Conservation (phyloP, 2,329 filamentous ascomycete species). For the Rhexocercosporidium sp. region DNA sequence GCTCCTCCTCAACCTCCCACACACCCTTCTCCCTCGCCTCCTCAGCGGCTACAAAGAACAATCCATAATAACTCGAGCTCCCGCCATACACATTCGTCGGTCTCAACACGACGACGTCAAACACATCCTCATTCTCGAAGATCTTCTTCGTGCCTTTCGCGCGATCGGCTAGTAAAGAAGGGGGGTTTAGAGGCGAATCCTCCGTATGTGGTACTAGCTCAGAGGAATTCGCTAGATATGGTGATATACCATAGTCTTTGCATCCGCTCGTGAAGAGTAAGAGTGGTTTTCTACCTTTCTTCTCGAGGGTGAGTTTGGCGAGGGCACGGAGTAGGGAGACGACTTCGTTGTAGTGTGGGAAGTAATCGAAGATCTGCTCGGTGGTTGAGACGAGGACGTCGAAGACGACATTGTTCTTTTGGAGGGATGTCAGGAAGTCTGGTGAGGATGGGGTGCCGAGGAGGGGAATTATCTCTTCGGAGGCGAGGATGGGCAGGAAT, state of each 20-base stretch:
- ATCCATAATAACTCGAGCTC: conserved; percentile 46
- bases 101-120: conserved; percentile 51
- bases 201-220: conserved; percentile 50
- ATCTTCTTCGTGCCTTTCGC: conserved; percentile 43
- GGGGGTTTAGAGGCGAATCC: conserved; percentile 45
- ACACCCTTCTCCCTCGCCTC: conserved; percentile 30
- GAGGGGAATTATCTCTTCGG: conserved; percentile 48
- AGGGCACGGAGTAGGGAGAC: conserved; percentile 44
- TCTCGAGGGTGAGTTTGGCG: conserved; percentile 41
- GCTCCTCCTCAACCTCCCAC: conserved; percentile 44
- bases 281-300: conserved; percentile 48
- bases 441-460: conserved; percentile 47
- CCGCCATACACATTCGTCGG: conserved; percentile 55
- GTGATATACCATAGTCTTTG: conserved; percentile 53
- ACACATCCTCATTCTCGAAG: conserved; percentile 46
- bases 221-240: conserved; percentile 41
- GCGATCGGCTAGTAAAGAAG: conserved; percentile 41
- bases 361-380: conserved; percentile 48
- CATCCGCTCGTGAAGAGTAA: conserved; percentile 55
- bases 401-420: conserved; percentile 39
- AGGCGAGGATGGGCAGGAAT: conserved; percentile 40
- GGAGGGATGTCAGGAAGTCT: conserved; percentile 38
- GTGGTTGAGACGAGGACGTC: conserved; percentile 52
- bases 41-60: conserved; percentile 41
- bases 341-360: conserved; percentile 46